Conservation (phyloP, 2,329 filamentous ascomycete genomes). For the Chrysoporthe puriensis region DNA sequence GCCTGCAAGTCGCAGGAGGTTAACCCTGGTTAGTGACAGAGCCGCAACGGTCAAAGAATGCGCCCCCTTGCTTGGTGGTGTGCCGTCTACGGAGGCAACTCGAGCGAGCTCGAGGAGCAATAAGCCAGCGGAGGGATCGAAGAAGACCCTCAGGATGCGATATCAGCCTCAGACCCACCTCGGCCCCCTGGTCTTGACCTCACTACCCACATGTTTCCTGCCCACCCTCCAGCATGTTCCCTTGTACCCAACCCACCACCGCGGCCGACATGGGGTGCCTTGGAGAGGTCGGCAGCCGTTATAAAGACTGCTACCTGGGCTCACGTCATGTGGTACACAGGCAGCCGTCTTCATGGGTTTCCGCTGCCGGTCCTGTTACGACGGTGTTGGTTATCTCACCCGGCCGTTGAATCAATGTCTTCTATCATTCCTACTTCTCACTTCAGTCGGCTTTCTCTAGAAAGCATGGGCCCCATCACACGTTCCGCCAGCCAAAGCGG, state of each 20-base stretch:
- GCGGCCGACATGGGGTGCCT: neutral
- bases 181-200: constrained; percentile 10
- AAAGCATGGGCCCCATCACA: constrained; percentile 43
- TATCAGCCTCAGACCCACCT: constrained; percentile 21
- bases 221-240: constrained; percentile 8
- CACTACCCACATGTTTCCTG: constrained; percentile 14
- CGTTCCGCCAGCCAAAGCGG: constrained; percentile 38
- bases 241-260: constrained; percentile 3
- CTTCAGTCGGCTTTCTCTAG: constrained; percentile 48
- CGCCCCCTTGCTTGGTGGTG: neutral
- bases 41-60: constrained; percentile 14
- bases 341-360: neutral
- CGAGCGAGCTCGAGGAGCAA: constrained; percentile 14
- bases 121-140: constrained; percentile 11
- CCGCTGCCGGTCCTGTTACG: neutral
- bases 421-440: constrained; percentile 42
- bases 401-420: constrained; percentile 12
- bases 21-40: neutral
- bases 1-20: constrained; percentile 17
- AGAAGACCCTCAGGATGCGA: constrained; percentile 3
- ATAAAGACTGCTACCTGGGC: constrained; percentile 10
- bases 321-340: neutral
- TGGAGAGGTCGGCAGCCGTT: neutral
- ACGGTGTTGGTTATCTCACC: no score
- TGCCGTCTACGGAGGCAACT: neutral